A percentile compares a stretch with the other conserved stretches of the same genome.
These are phyloP conservation scores for Kwoniella dendrophila DNA, from an alignment of 768 basidiomycete species.

Conservation along the genomic window DNA sequence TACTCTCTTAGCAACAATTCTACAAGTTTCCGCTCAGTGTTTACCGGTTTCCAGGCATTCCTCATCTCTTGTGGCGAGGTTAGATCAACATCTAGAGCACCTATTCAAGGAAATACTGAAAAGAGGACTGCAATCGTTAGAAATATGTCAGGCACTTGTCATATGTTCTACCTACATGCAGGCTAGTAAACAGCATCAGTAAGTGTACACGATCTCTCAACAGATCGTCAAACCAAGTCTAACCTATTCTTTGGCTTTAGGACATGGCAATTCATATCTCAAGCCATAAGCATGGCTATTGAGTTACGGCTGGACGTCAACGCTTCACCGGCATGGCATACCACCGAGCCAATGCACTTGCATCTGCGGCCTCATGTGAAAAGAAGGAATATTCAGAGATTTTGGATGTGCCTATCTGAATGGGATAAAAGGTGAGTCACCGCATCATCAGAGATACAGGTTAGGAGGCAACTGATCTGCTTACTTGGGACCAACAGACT, in stretches of 20 bases:
- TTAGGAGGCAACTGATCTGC: too few relatives aligned
- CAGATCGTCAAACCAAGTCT: neutral
- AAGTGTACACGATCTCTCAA: neutral
- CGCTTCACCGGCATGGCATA: conserved; percentile 6
- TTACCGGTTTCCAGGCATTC: conserved; percentile 19
- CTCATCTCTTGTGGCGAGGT: conserved; percentile 6
- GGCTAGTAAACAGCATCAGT: conserved; percentile 20
- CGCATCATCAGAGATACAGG: neutral
- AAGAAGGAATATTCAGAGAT: conserved; percentile 17
- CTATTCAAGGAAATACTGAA: conserved; percentile 7
- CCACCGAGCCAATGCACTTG: conserved; percentile 4
- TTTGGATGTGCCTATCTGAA: conserved; percentile 13
- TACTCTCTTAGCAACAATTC: conserved; percentile 4
- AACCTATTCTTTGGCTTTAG: too few relatives aligned
- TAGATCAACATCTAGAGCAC: conserved; percentile 14
- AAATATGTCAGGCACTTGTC: conserved; percentile 15
- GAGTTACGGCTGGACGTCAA: conserved; percentile 19
- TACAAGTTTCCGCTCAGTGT: conserved; percentile 18
- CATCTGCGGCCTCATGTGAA: conserved; percentile 1
- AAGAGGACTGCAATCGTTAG: conserved; percentile 11
- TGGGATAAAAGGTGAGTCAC: conserved; percentile 17
- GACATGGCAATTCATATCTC: conserved; percentile 21
- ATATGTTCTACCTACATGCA: conserved; percentile 17
- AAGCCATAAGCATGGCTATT: conserved; percentile 14
- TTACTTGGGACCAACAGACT: too few relatives aligned